These are phyloP conservation scores for Aegle marmelos DNA, from an alignment of 345 rosid genomes.

Conservation along the genomic window DNA sequence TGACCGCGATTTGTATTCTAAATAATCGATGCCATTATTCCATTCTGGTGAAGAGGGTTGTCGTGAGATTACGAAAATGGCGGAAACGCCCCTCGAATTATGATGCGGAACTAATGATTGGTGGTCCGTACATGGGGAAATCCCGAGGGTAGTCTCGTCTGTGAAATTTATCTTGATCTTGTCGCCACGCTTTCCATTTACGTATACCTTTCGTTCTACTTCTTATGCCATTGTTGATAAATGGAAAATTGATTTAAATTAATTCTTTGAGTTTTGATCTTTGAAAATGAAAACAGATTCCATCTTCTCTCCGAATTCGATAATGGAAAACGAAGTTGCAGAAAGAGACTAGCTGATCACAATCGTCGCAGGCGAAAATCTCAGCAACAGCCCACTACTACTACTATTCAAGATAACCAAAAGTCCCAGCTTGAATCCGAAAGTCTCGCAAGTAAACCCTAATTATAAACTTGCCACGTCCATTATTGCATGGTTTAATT, in stretches of 20 bases:
- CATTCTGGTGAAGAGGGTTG: not conserved
- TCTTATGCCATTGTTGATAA: not conserved
- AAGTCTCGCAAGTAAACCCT: slow-evolving; percentile 32
- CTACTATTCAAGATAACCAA: slow-evolving; percentile 30
- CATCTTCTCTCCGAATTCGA: slow-evolving; percentile 91
- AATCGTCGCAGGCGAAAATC: slow-evolving; percentile 92
- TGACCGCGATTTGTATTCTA: not conserved
- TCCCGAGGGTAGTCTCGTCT: slow-evolving; percentile 48
- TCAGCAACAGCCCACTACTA: slow-evolving; percentile 31
- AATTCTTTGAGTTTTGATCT: not conserved
- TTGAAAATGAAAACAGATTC: slow-evolving; percentile 46
- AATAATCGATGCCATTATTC: too few species aligned
- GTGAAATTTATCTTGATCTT: slow-evolving; percentile 4
- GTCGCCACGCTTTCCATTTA: slow-evolving; percentile 1
- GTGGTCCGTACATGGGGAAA: slow-evolving; percentile 23
- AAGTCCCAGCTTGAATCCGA: slow-evolving; percentile 44
- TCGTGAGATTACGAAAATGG: not conserved
- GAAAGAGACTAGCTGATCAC: slow-evolving; percentile 93
- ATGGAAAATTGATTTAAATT: not conserved
- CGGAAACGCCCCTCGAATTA: slow-evolving; percentile 20
- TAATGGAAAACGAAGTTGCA: slow-evolving; percentile 97
- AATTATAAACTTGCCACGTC: not conserved
- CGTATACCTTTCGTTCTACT: not conserved
- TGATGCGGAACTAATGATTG: slow-evolving; percentile 17
- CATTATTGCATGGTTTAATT: not conserved